A percentile compares a stretch with the other conserved stretches of the same genome.
phyloP scores from a whole-genome alignment of 345 rosid species.

The Citrus maxima region DNA sequence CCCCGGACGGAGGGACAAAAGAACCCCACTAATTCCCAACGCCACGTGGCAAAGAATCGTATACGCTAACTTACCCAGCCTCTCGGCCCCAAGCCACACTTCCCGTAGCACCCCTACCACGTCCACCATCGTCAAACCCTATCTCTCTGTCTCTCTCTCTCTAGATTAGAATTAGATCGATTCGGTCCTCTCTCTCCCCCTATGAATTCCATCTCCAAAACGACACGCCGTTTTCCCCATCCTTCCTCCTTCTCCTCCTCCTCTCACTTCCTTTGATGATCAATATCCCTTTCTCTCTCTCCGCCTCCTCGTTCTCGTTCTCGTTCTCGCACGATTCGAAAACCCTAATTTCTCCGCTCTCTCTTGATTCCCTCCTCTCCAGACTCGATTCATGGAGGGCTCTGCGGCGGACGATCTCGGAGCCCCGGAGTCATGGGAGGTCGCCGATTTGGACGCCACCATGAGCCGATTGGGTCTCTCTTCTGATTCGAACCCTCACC shows the following conservation, averaged over 20 bases:
- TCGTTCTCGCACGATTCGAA: not conserved
- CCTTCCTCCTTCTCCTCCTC: not conserved
- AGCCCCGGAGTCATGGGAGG: slow-evolving; percentile 89
- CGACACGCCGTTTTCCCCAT: not conserved
- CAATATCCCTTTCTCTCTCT: not conserved
- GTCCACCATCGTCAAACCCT: slow-evolving; percentile 23
- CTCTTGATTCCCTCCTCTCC: not conserved
- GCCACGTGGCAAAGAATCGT: not conserved
- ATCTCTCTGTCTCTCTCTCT: not conserved
- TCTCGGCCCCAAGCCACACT: not conserved
- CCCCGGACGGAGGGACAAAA: not conserved
- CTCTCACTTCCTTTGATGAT: slow-evolving; percentile 10
- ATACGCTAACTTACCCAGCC: not conserved
- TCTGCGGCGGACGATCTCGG: slow-evolving; percentile 68
- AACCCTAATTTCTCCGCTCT: slow-evolving; percentile 13
- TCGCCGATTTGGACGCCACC: slow-evolving; percentile 69
- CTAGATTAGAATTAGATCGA: not conserved
- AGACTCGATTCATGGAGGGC: slow-evolving; percentile 46
- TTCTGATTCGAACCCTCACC: slow-evolving; percentile 17
- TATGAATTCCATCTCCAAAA: slow-evolving; percentile 18
- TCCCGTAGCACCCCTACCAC: not conserved
- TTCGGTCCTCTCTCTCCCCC: not conserved
- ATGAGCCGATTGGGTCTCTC: slow-evolving; percentile 65
- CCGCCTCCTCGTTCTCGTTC: not conserved
- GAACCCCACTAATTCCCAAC: not conserved